Percentiles rank a stretch among this genome's conserved stretches.
Conservation (phyloP, 768 basidiomycete genomes). For the Boletus patriciae region DNA sequence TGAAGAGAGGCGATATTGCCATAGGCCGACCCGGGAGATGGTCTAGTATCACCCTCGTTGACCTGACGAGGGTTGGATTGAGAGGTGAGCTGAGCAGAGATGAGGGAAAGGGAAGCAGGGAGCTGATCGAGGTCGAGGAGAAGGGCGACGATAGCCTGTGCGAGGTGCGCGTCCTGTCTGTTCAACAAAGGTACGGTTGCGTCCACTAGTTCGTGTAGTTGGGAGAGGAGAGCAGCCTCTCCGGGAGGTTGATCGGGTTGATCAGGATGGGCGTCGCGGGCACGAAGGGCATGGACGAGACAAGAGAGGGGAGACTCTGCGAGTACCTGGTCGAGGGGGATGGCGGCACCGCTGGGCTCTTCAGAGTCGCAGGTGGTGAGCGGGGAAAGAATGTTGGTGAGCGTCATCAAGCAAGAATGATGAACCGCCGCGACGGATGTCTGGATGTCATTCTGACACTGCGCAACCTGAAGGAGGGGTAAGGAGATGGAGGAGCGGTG, state of each 20-base stretch:
- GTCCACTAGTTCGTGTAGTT: conserved; percentile 58
- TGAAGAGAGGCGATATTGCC: conserved; percentile 62
- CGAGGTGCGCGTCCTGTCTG: conserved; percentile 58
- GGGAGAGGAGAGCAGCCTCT: conserved; percentile 56
- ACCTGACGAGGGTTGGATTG: conserved; percentile 8
- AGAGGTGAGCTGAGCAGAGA: conserved; percentile 15
- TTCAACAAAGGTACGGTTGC: conserved; percentile 44
- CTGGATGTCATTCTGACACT: conserved; percentile 55
- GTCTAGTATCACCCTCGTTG: not conserved
- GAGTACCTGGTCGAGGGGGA: conserved; percentile 15
- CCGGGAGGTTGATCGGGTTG: conserved; percentile 34
- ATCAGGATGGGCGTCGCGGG: conserved; percentile 10
- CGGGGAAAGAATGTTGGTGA: conserved; percentile 62
- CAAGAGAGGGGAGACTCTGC: conserved; percentile 20
- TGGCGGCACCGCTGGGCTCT: conserved; percentile 36
- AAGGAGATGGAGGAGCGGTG: not conserved
- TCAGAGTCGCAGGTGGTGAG: conserved; percentile 47
- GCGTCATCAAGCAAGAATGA: conserved; percentile 69
- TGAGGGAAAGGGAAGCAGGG: conserved; percentile 34
- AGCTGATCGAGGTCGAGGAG: conserved; percentile 68
- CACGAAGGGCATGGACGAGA: conserved; percentile 20
- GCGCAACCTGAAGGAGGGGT: conserved; percentile 4
- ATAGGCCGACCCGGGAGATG: conserved; percentile 15
- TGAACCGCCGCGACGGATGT: conserved; percentile 76
- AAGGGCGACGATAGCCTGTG: conserved; percentile 66